phyloP scores from a whole-genome alignment of 2,329 filamentous ascomycete species.

The Colletotrichum eremochloae region DNA sequence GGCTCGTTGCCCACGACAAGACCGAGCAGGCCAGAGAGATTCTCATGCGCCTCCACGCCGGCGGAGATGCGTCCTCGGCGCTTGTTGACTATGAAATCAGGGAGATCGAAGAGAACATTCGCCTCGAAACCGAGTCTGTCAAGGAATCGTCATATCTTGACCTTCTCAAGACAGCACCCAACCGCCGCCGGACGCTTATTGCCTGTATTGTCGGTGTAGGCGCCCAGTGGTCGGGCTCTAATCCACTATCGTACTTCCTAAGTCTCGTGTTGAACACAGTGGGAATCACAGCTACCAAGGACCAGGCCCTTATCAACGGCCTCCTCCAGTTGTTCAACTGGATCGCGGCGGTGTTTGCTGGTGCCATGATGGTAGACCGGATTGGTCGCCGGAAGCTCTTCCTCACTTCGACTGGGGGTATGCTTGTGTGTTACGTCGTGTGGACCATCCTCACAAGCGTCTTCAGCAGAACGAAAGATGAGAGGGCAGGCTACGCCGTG shows the following conservation, averaged over 20 bases:
- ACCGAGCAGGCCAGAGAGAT: conserved; percentile 64
- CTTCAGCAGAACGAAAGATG: conserved; percentile 8
- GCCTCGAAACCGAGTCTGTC: conserved; percentile 65
- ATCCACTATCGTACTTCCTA: conserved; percentile 55
- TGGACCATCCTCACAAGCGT: conserved; percentile 44
- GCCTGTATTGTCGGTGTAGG: conserved; percentile 46
- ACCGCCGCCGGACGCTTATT: conserved; percentile 48
- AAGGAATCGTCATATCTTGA: conserved; percentile 46
- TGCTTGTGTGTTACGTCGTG: conserved; percentile 46
- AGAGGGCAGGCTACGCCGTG: conserved; percentile 43
- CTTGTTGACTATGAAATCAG: conserved; percentile 55
- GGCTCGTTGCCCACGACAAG: conserved; percentile 69
- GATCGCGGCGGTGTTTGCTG: conserved; percentile 43
- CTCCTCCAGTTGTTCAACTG: conserved; percentile 38
- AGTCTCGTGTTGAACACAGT: conserved; percentile 49
- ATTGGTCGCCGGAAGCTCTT: conserved; percentile 57
- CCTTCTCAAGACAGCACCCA: conserved; percentile 48
- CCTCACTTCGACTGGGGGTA: conserved; percentile 53
- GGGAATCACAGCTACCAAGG: conserved; percentile 50
- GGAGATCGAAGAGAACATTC: conserved; percentile 56
- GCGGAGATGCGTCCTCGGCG: conserved; percentile 58
- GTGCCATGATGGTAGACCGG: conserved; percentile 60
- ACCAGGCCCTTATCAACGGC: conserved; percentile 58
- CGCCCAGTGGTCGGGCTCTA: conserved; percentile 49
- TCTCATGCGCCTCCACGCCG: conserved; percentile 65